Evolutionary conservation across 345 rosid genomes (phyloP).

Genomic region (Dimocarpus longan): DNA sequence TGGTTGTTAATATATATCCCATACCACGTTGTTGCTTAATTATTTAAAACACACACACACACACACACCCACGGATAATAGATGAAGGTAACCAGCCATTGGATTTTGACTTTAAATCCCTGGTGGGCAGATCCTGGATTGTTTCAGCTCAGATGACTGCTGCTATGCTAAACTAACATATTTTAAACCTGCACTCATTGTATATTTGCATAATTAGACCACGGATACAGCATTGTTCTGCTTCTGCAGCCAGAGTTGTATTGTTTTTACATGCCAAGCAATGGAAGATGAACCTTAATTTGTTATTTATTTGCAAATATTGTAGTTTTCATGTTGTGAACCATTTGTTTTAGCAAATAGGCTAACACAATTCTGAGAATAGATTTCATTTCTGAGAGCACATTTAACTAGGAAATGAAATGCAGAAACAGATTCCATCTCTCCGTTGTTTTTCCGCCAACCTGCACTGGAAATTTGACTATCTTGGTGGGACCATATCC

Average conservation of each 20-base stretch:
- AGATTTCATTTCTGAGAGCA: not conserved
- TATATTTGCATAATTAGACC: too few relatives aligned
- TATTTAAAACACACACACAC: too few relatives aligned
- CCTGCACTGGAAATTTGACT: not conserved
- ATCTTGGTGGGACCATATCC: not conserved
- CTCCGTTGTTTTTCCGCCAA: not conserved
- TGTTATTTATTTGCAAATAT: too few relatives aligned
- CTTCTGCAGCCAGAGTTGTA: not conserved
- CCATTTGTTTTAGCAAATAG: not conserved
- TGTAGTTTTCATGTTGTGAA: not conserved
- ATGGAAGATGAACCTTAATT: too few relatives aligned
- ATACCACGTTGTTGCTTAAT: not conserved
- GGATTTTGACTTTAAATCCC: too few relatives aligned
- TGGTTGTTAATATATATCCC: not conserved
- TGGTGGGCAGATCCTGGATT: not conserved
- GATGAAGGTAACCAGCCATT: not conserved
- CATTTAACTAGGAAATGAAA: not conserved
- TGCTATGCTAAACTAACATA: too few relatives aligned
- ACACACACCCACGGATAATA: not conserved
- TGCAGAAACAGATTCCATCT: not conserved
- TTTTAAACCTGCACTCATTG: too few relatives aligned
- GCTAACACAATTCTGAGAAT: not conserved
- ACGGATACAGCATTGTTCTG: too few relatives aligned
- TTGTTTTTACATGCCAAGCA: too few relatives aligned
- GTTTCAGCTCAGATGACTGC: not conserved